Evolutionary conservation across 176 grass and related monocot genomes (phyloP).

Genomic region (Cenchrus americanus): DNA sequence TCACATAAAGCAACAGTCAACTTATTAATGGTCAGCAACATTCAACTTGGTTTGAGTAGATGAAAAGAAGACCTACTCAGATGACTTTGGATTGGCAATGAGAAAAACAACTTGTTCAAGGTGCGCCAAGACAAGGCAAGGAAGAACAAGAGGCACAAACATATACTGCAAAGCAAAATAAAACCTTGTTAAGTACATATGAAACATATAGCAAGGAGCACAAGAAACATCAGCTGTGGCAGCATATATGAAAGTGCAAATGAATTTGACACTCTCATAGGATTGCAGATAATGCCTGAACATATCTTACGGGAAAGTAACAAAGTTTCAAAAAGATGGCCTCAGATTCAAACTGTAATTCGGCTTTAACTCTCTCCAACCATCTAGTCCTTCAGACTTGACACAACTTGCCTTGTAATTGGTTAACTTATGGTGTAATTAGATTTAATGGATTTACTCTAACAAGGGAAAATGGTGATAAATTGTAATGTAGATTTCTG

Average conservation of each 20-base stretch:
- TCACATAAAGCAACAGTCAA: no score
- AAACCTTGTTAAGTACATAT: not conserved
- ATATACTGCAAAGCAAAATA: slow-evolving; percentile 67
- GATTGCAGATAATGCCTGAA: slow-evolving; percentile 67
- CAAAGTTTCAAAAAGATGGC: slow-evolving; percentile 97
- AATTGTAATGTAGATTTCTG: no score
- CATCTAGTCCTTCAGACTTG: no score
- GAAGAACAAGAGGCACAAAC: slow-evolving; percentile 88
- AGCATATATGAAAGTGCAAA: not conserved
- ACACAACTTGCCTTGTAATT: no score
- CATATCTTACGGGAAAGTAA: slow-evolving; percentile 90
- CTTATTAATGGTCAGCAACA: slow-evolving; percentile 19
- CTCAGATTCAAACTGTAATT: no score
- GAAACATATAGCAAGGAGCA: not conserved
- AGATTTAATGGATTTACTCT: no score
- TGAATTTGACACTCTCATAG: slow-evolving; percentile 8
- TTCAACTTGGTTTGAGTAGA: slow-evolving; percentile 80
- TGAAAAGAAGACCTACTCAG: slow-evolving; percentile 84
- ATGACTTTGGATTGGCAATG: slow-evolving; percentile 65
- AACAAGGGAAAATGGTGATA: no score
- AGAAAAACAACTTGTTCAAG: slow-evolving; percentile 94
- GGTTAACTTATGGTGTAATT: no score
- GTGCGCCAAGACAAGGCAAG: slow-evolving; percentile 91
- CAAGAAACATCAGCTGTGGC: slow-evolving; percentile 4
- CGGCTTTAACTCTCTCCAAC: no score